Conservation (phyloP, 768 basidiomycete species). For the Leccinum boreale region DNA sequence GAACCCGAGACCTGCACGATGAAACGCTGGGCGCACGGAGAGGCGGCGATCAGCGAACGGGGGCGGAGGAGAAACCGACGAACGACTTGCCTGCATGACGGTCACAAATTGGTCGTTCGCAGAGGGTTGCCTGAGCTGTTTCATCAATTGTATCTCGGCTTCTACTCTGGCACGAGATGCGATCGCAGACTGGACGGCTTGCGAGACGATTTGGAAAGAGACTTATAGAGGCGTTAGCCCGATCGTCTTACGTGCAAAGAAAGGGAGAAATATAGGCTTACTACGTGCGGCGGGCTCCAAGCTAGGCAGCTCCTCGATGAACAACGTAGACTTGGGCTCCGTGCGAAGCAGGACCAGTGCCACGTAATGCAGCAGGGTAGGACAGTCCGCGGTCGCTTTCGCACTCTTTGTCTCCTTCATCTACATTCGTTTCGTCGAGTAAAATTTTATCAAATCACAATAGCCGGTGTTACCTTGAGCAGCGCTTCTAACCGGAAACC, state of each 20-base stretch:
- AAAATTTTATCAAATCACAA: neutral
- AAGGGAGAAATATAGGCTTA: slow-evolving; percentile 22
- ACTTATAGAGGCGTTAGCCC: slow-evolving; percentile 41
- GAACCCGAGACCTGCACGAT: slow-evolving; percentile 40
- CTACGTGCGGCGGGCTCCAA: slow-evolving; percentile 82
- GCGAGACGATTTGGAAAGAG: slow-evolving; percentile 62
- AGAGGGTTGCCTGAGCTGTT: slow-evolving; percentile 28
- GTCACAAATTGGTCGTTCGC: slow-evolving; percentile 59
- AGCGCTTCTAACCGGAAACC: slow-evolving; percentile 86
- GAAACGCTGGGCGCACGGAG: slow-evolving; percentile 23
- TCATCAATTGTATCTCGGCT: slow-evolving; percentile 49
- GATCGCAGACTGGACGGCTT: slow-evolving; percentile 57
- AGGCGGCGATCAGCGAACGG: neutral
- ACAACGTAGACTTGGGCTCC: slow-evolving; percentile 62
- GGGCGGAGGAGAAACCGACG: neutral
- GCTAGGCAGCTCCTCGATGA: slow-evolving; percentile 78
- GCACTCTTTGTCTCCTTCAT: slow-evolving; percentile 81
- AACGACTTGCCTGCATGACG: slow-evolving; percentile 61
- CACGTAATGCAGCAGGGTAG: slow-evolving; percentile 90
- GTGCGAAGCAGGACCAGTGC: slow-evolving; percentile 67
- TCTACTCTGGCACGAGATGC: slow-evolving; percentile 55
- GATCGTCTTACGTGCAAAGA: neutral
- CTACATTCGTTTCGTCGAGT: slow-evolving; percentile 36
- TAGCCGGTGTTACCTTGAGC: slow-evolving; percentile 56
- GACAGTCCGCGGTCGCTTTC: slow-evolving; percentile 64